Evolutionary conservation across 768 basidiomycete species (phyloP), one percentile per base, ranked within the genome.

Genomic region (Imleria badia): DNA sequence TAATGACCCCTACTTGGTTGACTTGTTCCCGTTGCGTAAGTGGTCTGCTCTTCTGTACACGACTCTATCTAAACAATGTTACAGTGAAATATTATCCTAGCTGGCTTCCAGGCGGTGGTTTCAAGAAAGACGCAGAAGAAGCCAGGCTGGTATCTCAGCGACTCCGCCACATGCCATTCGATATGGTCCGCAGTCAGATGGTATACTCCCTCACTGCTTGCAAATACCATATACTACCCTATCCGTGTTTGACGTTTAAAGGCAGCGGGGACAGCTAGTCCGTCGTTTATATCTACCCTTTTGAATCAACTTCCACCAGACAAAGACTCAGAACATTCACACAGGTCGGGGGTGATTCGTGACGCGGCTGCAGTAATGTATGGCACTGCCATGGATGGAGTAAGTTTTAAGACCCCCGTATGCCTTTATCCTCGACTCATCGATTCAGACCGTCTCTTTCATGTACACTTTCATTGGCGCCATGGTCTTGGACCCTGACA

Each of bases 11-110:
- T 58, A 54, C 31, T n/a, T 60, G 13, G 59, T 60, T 22, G 52
- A 60, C 30, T 3, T 49, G 12, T 41, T 60, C 23, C 49, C 59
- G 2, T 34, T 42, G 30, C 19, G 59, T 54, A 26, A 54, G 59
- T 34, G 5, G 22, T 17, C n/a, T 19, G 23, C 17, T 1, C 26
- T 6, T n/a, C 45, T 13, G n/a, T 22, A 22, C 19, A 23, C 13
- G 0, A 31, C 11, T 11, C 19, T n/a, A 19, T 20, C 13, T 19
- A 12, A 54, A 12, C 10, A 22, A 26, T 19, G 15, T 26, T 20
- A 2, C 15, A 59, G 58, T 56, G n/a, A 60, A 45, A 46, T 53
- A 55, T 36, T 58, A 55, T n/a, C 60, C 56, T n/a, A 31, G 60
- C 20, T 60, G 52, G 59, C 36, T 60, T 29, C 59, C 59, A 22